phyloP scores from a whole-genome alignment of 306 rosid genomes.

The Canavalia gladiata region DNA sequence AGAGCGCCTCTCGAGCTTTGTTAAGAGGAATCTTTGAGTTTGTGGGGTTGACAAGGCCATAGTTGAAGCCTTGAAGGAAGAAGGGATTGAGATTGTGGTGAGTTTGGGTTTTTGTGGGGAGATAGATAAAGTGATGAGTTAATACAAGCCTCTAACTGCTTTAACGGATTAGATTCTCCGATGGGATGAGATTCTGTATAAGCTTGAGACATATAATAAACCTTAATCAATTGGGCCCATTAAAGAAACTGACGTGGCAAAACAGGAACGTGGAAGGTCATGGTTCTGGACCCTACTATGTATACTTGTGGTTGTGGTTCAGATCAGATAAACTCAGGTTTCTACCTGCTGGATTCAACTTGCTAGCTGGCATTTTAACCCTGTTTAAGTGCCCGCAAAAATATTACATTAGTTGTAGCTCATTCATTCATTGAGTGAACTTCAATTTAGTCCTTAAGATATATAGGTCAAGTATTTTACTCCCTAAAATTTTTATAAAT shows the following conservation, averaged over 20 bases:
- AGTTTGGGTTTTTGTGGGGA: conserved; percentile 25
- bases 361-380: neutral
- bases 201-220: neutral
- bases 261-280: neutral
- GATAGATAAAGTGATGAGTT: conserved; percentile 64
- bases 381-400: conserved; percentile 8
- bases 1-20: conserved; percentile 55
- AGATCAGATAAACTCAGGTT: conserved; percentile 15
- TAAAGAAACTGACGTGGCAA: conserved; percentile 40
- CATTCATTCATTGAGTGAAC: too few species aligned
- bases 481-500: too few species aligned
- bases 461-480: too few species aligned
- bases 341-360: neutral
- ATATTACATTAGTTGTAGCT: neutral
- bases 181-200: conserved; percentile 33
- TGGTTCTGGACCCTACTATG: neutral
- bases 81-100: conserved; percentile 20
- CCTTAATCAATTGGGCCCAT: neutral
- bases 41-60: conserved; percentile 91
- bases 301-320: conserved; percentile 23
- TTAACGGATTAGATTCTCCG: conserved; percentile 71
- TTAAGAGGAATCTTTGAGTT: conserved; percentile 66
- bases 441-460: too few species aligned
- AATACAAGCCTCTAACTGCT: conserved; percentile 77
- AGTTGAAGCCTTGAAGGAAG: neutral